Evolutionary conservation across 306 rosid genomes (phyloP).

Genomic region (Dalbergia cochinchinensis): DNA sequence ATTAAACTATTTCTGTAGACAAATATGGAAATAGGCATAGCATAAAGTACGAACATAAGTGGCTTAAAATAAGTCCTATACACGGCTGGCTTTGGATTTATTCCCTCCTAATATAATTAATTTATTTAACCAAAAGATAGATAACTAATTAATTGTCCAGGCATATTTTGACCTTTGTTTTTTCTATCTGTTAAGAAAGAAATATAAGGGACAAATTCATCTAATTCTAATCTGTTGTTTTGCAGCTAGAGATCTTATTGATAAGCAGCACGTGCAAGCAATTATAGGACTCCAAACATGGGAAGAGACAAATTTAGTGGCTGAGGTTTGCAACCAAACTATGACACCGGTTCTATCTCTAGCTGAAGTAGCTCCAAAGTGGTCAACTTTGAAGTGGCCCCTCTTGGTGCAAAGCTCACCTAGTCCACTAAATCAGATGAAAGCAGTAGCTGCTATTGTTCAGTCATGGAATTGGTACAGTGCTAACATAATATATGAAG

Average conservation of each 20-base stretch:
- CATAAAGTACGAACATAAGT: not conserved
- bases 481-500: constrained; percentile 58
- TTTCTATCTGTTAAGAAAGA: not conserved
- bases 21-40: not conserved
- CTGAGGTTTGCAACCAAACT: constrained; percentile 46
- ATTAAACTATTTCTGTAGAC: not conserved
- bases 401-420: constrained; percentile 54
- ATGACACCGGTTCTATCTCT: constrained; percentile 52
- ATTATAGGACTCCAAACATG: constrained; percentile 61
- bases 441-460: constrained; percentile 57
- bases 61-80: not conserved
- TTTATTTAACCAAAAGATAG: no score
- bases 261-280: constrained; percentile 46
- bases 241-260: constrained; percentile 55
- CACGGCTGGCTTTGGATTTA: not conserved
- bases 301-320: constrained; percentile 58
- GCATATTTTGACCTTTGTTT: no score
- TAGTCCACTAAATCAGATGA: constrained; percentile 47
- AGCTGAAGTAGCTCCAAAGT: constrained; percentile 55
- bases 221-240: constrained; percentile 13
- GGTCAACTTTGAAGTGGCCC: constrained; percentile 58
- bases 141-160: no score
- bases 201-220: not conserved
- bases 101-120: no score
- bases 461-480: constrained; percentile 56